Percentiles rank a stretch among this genome's conserved stretches.
phyloP scores from a whole-genome alignment of 176 grass and related monocot genomes.

The Otatea glauca region DNA sequence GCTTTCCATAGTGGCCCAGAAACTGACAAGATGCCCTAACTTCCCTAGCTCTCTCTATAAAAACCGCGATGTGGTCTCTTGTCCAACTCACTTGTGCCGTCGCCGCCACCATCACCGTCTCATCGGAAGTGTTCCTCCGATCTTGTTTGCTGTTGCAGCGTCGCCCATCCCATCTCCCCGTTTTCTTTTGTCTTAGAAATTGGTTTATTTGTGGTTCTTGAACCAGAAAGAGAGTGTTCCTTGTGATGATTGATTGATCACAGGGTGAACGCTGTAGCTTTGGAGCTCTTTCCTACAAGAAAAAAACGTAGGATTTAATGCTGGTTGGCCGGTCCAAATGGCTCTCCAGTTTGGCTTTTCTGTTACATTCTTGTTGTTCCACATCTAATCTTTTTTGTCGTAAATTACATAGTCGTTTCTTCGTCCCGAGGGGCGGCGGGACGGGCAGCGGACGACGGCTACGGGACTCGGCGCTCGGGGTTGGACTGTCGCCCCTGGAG shows the following conservation, averaged over 20 bases:
- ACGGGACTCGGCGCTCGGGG: too few relatives aligned
- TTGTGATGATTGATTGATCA: constrained; percentile 2
- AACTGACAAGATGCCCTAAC: background rate
- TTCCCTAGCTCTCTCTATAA: constrained; percentile 7
- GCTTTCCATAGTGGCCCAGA: background rate
- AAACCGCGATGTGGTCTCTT: too few relatives aligned
- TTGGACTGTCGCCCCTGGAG: too few relatives aligned
- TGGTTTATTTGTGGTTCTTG: background rate
- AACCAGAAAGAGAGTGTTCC: constrained; percentile 30
- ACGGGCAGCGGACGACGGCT: too few relatives aligned
- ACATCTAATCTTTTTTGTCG: background rate
- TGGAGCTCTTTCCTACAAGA: constrained; percentile 26
- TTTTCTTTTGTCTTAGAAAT: background rate
- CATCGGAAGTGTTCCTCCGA: background rate
- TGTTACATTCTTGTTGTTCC: constrained; percentile 35
- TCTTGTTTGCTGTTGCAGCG: background rate
- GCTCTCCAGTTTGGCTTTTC: constrained; percentile 59
- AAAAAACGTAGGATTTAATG: constrained; percentile 52
- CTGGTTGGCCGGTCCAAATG: constrained; percentile 42
- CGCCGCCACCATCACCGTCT: background rate
- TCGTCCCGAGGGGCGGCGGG: background rate
- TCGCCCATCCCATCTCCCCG: too few relatives aligned
- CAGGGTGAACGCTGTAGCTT: background rate
- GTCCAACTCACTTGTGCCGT: background rate
- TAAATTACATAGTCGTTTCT: background rate